Conservation (phyloP, 169 alveolate species). For the Babesia caballi region DNA sequence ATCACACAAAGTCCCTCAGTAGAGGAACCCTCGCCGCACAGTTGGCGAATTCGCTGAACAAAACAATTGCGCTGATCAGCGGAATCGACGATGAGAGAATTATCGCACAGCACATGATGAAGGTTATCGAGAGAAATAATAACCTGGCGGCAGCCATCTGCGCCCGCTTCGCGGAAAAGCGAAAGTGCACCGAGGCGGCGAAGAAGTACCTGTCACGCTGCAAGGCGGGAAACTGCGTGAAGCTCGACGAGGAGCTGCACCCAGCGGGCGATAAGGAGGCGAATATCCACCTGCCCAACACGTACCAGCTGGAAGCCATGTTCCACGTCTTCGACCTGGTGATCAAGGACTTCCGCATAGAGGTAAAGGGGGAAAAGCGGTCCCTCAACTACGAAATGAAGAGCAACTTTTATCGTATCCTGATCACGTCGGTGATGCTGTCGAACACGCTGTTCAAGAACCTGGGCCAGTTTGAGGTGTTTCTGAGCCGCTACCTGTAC, state of each 20-base stretch:
- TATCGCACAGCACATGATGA: background rate
- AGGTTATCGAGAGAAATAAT: background rate
- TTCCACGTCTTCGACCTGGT: background rate
- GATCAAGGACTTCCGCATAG: background rate
- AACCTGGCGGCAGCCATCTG: background rate
- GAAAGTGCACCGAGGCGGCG: background rate
- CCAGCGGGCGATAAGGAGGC: background rate
- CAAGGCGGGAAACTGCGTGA: slow-evolving; percentile 16
- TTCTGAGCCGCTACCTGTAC: slow-evolving; percentile 16
- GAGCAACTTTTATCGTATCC: background rate
- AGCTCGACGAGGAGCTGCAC: slow-evolving; percentile 19
- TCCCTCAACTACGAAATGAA: background rate
- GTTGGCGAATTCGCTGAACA: background rate
- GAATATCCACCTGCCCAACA: slow-evolving; percentile 20
- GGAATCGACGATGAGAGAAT: background rate
- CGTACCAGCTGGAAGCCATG: slow-evolving; percentile 35
- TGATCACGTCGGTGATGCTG: background rate
- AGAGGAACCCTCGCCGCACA: background rate
- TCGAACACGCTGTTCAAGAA: background rate
- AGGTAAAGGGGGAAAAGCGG: background rate
- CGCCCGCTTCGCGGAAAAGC: background rate
- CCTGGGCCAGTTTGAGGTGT: background rate
- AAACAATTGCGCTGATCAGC: background rate
- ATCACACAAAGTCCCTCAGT: too few species aligned
- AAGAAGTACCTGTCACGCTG: slow-evolving; percentile 17